Base-by-base conservation (phyloP, 306 rosid genomes). In the Quercus rubra region DNA sequence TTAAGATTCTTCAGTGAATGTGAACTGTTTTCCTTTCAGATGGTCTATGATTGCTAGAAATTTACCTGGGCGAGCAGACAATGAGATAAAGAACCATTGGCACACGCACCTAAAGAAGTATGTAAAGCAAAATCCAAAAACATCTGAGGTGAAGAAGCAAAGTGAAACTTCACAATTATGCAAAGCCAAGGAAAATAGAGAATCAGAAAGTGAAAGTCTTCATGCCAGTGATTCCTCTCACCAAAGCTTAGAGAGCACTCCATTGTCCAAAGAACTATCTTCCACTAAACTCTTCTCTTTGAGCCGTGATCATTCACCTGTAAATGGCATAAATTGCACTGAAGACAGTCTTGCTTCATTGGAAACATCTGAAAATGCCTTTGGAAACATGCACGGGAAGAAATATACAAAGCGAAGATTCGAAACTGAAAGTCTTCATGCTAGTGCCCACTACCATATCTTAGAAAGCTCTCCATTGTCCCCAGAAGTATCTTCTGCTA, bases 71-170 rank as follows among this genome's bases (percentile, higher is more conserved):
- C 88, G 97, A 86, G 87, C 92, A 1, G 92, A 92, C 78, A 89
- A 90, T 28, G 90, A 90, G 46, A 80, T 90, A 43, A 90, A 92
- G 78, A 92, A 89, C 46, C 80, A 86, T 2, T 92, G 93, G 93
- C 90, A 90, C 46, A 92, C 91, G 41, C 82, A 77, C 79, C 76
- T 92, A 8, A 86, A 86, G 83, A 90, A 84, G 78, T 49, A 77
- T 70, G 2, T 7, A 38, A 38, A 6, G 43, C 43, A 38, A 38
- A 38, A 38, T 38, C 10, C 43, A 38, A 38, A 38, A 38, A 19
- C 33, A 17, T 14, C 71, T 55, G 80, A 77, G 25, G 12, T 19
- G 5, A 54, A 59, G n/a, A 6, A 56, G 1, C 25, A 57, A 57
- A 57, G 6, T 55, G 33, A 52, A 55, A 49, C 46, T 56, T 27